Conservation (phyloP, 2,329 filamentous ascomycete genomes). For the Didymellaceae sp. region DNA sequence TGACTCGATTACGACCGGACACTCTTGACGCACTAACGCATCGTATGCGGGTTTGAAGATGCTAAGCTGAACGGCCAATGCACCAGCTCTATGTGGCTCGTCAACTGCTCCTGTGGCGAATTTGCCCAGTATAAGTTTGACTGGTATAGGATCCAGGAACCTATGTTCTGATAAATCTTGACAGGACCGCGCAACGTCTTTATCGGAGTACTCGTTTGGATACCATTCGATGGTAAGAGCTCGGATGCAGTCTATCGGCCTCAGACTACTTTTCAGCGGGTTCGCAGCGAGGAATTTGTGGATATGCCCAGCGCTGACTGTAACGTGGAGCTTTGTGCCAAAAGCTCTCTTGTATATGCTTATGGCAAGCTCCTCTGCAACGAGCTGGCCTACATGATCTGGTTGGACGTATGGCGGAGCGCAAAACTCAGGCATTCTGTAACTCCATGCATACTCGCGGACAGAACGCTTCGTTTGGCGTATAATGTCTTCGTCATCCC, state of each 20-base stretch:
- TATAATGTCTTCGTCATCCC: conserved; percentile 16
- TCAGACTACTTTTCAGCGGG: conserved; percentile 5
- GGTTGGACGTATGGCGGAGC: conserved; percentile 12
- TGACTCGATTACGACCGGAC: conserved; percentile 1
- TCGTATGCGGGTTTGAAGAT: conserved; percentile 9
- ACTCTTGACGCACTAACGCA: neutral
- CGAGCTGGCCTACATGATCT: conserved; percentile 5
- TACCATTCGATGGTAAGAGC: conserved; percentile 11
- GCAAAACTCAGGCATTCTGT: conserved; percentile 16
- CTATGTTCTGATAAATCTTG: neutral
- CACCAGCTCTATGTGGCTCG: neutral
- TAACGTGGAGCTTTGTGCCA: conserved; percentile 7
- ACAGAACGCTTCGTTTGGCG: conserved; percentile 15
- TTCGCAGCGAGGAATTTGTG: conserved; percentile 13
- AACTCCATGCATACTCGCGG: conserved; percentile 14
- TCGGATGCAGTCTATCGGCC: conserved; percentile 7
- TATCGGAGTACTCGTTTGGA: conserved; percentile 10
- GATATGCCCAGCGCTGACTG: conserved; percentile 12
- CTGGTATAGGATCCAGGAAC: neutral
- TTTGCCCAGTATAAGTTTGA: conserved; percentile 11
- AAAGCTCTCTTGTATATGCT: conserved; percentile 15
- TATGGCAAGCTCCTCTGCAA: conserved; percentile 10
- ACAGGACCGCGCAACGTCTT: conserved; percentile 5
- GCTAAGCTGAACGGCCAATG: neutral
- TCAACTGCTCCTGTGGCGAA: neutral